Conservation (phyloP, 2,329 filamentous ascomycete genomes). For the Aspergillus floridensis region DNA sequence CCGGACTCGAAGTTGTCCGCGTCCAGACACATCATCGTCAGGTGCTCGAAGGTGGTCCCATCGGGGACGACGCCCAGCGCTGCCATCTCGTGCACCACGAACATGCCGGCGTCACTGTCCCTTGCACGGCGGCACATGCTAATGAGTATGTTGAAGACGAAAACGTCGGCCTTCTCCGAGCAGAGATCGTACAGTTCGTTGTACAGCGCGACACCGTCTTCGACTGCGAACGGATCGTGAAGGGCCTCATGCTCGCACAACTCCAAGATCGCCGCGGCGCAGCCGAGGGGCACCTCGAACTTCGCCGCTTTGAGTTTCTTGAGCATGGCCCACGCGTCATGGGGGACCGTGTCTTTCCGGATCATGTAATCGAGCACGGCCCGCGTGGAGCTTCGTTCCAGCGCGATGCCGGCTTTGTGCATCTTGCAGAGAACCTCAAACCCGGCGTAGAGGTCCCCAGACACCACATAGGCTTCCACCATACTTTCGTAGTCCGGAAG, state of each 20-base stretch:
- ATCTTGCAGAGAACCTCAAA: slow-evolving; percentile 73
- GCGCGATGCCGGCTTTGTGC: slow-evolving; percentile 59
- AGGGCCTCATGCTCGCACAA: slow-evolving; percentile 44
- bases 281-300: slow-evolving; percentile 50
- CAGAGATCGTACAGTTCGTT: slow-evolving; percentile 57
- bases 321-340: slow-evolving; percentile 57
- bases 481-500: slow-evolving; percentile 77
- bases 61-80: slow-evolving; percentile 55
- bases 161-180: slow-evolving; percentile 40
- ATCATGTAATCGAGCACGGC: slow-evolving; percentile 60
- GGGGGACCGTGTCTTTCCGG: slow-evolving; percentile 45
- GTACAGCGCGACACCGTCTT: slow-evolving; percentile 59
- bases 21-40: slow-evolving; percentile 58
- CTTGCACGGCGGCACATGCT: slow-evolving; percentile 46
- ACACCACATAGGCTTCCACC: slow-evolving; percentile 64
- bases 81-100: slow-evolving; percentile 62
- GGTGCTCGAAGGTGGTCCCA: slow-evolving; percentile 59
- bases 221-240: slow-evolving; percentile 37
- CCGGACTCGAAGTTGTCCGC: slow-evolving; percentile 35
- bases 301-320: slow-evolving; percentile 52
- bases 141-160: slow-evolving; percentile 61
- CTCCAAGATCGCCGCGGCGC: slow-evolving; percentile 51
- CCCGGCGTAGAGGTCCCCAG: slow-evolving; percentile 62
- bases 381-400: slow-evolving; percentile 61
- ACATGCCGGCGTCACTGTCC: slow-evolving; percentile 58